A percentile compares a stretch with the other conserved stretches of the same genome.
Evolutionary conservation across 2,329 filamentous ascomycete species (phyloP).

Genomic region (Delphinella strobiligena): DNA sequence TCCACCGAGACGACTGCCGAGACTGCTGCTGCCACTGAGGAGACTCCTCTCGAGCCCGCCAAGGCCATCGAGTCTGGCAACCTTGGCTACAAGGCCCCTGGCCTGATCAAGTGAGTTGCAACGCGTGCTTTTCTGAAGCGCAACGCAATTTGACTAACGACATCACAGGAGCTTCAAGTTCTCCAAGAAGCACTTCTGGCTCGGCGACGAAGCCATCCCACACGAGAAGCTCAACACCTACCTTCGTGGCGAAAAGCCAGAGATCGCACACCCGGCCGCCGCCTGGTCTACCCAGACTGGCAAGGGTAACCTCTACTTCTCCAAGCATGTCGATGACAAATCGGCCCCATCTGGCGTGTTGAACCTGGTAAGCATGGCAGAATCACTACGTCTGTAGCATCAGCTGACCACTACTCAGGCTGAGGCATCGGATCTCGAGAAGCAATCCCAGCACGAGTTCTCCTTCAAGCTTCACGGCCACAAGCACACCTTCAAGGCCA

Average conservation of each 20-base stretch:
- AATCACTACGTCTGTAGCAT: slow-evolving; percentile 14
- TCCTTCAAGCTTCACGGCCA: slow-evolving; percentile 71
- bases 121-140: slow-evolving; percentile 10
- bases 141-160: slow-evolving; percentile 11
- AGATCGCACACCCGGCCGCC: slow-evolving; percentile 63
- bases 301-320: slow-evolving; percentile 87
- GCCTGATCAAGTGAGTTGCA: slow-evolving; percentile 69
- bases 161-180: slow-evolving; percentile 67
- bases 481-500: slow-evolving; percentile 90
- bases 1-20: slow-evolving; percentile 21
- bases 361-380: slow-evolving; percentile 55
- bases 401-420: slow-evolving; percentile 40
- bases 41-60: slow-evolving; percentile 31
- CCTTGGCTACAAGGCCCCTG: slow-evolving; percentile 81
- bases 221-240: slow-evolving; percentile 63
- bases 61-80: slow-evolving; percentile 57
- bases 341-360: slow-evolving; percentile 67
- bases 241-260: slow-evolving; percentile 78
- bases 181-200: slow-evolving; percentile 78
- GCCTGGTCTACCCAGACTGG: slow-evolving; percentile 90
- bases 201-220: slow-evolving; percentile 55
- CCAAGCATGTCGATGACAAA: slow-evolving; percentile 76
- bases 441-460: slow-evolving; percentile 72
- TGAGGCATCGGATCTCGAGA: slow-evolving; percentile 58
- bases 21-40: slow-evolving; percentile 20